Evolutionary conservation across 2,329 filamentous ascomycete genomes (phyloP).

Genomic region (Ceratocystis papillata): DNA sequence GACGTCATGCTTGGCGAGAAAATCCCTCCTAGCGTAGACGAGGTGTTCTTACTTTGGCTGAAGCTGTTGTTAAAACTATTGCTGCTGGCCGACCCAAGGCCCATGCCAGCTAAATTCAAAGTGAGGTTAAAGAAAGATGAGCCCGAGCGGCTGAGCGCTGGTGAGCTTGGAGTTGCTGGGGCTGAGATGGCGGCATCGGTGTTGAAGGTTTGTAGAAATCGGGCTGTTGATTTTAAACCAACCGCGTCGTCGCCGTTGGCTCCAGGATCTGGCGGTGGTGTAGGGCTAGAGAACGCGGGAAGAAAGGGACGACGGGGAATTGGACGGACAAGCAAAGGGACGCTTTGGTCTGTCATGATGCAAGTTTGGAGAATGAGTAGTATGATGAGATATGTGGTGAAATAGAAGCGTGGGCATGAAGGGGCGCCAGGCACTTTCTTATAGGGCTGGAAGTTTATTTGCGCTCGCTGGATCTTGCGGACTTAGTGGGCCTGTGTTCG

Average conservation of each 20-base stretch:
- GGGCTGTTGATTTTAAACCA: conserved; percentile 26
- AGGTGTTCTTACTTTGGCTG: conserved; percentile 28
- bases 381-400: too few relatives aligned
- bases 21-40: conserved; percentile 83
- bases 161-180: conserved; percentile 30
- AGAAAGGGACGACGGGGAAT: conserved; percentile 63
- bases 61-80: too few relatives aligned
- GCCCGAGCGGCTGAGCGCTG: conserved; percentile 26
- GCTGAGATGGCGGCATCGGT: conserved; percentile 32
- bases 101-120: conserved; percentile 68
- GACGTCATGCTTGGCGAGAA: conserved; percentile 59
- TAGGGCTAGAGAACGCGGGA: conserved; percentile 40
- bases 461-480: background rate
- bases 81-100: background rate
- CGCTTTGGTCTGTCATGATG: conserved; percentile 34
- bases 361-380: background rate
- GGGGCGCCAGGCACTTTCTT: background rate
- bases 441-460: background rate
- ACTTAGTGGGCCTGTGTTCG: background rate
- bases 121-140: conserved; percentile 49
- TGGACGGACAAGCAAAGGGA: conserved; percentile 53
- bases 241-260: conserved; percentile 29
- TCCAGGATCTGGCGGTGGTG: conserved; percentile 35
- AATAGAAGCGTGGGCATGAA: background rate
- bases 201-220: conserved; percentile 21